Percentiles rank a stretch among this genome's conserved stretches.
These are phyloP conservation scores for Epichloe brachyelytri DNA, from an alignment of 2,329 filamentous ascomycete genomes.

Conservation along the genomic window DNA sequence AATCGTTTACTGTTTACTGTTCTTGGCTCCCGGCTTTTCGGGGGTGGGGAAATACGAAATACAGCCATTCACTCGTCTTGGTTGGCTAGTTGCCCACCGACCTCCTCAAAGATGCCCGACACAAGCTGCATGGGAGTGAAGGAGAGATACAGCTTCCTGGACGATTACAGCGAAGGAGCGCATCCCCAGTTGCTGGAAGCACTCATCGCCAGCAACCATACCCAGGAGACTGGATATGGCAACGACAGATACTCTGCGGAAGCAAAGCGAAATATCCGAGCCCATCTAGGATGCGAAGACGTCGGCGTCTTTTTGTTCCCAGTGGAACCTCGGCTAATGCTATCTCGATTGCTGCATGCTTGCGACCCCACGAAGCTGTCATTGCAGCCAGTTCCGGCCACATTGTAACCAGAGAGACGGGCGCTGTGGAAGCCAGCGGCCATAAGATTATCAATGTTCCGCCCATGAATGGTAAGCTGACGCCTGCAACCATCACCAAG, in stretches of 20 bases:
- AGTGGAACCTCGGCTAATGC: conserved; percentile 39
- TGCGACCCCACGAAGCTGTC: conserved; percentile 37
- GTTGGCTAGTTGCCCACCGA: background rate
- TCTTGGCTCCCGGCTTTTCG: background rate
- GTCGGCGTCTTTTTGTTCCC: conserved; percentile 38
- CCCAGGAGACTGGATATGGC: conserved; percentile 35
- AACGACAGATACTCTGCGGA: conserved; percentile 29
- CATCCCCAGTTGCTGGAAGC: conserved; percentile 36
- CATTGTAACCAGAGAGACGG: conserved; percentile 35
- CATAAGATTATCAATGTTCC: conserved; percentile 38
- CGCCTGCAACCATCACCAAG: conserved; percentile 25
- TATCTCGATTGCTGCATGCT: conserved; percentile 37
- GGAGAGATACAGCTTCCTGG: conserved; percentile 31
- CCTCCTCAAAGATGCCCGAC: conserved; percentile 7
- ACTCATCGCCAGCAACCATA: conserved; percentile 28
- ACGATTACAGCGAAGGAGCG: conserved; percentile 39
- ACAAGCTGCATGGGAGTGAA: conserved; percentile 1
- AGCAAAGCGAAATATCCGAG: conserved; percentile 28
- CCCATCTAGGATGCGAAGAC: conserved; percentile 22
- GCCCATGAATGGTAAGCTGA: conserved; percentile 33
- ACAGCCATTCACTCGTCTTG: no score
- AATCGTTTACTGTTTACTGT: background rate
- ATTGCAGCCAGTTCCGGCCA: conserved; percentile 36
- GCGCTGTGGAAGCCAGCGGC: conserved; percentile 36
- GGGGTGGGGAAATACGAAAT: background rate